These are phyloP conservation scores for Lentinula boryana DNA, from an alignment of 768 basidiomycete genomes.

Conservation along the genomic window DNA sequence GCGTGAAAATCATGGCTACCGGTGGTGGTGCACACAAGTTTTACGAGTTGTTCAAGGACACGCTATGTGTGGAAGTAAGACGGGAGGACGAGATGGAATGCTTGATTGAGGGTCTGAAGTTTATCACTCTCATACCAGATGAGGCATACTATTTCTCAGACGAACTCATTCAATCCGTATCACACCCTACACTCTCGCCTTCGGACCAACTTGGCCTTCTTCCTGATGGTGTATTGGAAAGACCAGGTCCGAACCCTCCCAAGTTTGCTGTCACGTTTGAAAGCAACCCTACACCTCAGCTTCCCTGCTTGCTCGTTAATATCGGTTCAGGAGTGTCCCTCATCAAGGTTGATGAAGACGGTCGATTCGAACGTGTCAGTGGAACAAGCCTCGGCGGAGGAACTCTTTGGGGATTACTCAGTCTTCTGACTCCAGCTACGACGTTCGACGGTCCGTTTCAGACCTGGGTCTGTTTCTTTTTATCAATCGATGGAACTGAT, in stretches of 20 bases:
- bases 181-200: constrained; percentile 23
- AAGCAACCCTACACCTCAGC: constrained; percentile 73
- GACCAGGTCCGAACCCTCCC: constrained; percentile 90
- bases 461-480: not conserved
- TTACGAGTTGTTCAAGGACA: constrained; percentile 71
- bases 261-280: constrained; percentile 87
- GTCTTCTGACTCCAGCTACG: constrained; percentile 89
- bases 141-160: constrained; percentile 99
- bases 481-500: not conserved
- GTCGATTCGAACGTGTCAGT: constrained; percentile 91
- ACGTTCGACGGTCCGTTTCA: constrained; percentile 84
- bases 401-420: constrained; percentile 94
- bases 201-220: constrained; percentile 10
- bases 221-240: constrained; percentile 42
- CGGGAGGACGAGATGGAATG: constrained; percentile 99
- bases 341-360: constrained; percentile 95
- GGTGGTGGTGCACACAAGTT: constrained; percentile 97
- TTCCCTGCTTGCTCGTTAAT: constrained; percentile 95
- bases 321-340: constrained; percentile 98
- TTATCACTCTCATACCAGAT: constrained; percentile 92
- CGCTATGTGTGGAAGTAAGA: constrained; percentile 77
- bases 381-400: constrained; percentile 97
- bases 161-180: constrained; percentile 76
- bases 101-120: constrained; percentile 91
- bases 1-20: constrained; percentile 96